Percentiles rank a stretch among this genome's conserved stretches.
These are phyloP conservation scores for Nemania sp. DNA, from an alignment of 2,329 filamentous ascomycete species.

Conservation along the genomic window DNA sequence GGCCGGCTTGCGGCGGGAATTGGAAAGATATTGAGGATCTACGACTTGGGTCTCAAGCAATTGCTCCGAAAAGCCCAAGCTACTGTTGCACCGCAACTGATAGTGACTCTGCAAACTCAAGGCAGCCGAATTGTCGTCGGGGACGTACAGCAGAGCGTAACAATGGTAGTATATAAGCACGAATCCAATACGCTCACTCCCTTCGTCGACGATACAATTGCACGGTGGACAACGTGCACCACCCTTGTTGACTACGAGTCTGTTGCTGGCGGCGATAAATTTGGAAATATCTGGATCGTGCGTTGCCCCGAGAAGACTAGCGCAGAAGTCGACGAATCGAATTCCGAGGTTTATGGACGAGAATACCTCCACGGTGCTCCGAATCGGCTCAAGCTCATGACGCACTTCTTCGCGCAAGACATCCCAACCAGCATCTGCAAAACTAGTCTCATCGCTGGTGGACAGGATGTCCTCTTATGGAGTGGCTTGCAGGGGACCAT, in stretches of 20 bases:
- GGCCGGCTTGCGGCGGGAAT: conserved; percentile 86
- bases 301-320: conserved; percentile 85
- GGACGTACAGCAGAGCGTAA: conserved; percentile 90
- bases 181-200: conserved; percentile 90
- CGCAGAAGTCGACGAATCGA: conserved; percentile 89
- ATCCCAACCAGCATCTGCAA: conserved; percentile 90
- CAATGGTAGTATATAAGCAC: conserved; percentile 91
- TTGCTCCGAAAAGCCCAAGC: conserved; percentile 90
- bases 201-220: conserved; percentile 87
- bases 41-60: conserved; percentile 91
- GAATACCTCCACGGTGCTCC: conserved; percentile 88
- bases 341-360: conserved; percentile 87
- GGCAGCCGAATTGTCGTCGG: conserved; percentile 90
- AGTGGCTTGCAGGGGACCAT: background rate
- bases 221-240: conserved; percentile 88
- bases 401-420: conserved; percentile 89
- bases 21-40: conserved; percentile 80
- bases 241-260: conserved; percentile 99
- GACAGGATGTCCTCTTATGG: background rate
- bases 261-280: conserved; percentile 92
- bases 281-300: conserved; percentile 93
- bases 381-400: conserved; percentile 81
- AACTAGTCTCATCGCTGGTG: conserved; percentile 56
- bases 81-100: conserved; percentile 77
- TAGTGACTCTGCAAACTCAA: conserved; percentile 86